Base-by-base conservation (phyloP, 805 yeast genomes). In the Starmerella davenportii region DNA sequence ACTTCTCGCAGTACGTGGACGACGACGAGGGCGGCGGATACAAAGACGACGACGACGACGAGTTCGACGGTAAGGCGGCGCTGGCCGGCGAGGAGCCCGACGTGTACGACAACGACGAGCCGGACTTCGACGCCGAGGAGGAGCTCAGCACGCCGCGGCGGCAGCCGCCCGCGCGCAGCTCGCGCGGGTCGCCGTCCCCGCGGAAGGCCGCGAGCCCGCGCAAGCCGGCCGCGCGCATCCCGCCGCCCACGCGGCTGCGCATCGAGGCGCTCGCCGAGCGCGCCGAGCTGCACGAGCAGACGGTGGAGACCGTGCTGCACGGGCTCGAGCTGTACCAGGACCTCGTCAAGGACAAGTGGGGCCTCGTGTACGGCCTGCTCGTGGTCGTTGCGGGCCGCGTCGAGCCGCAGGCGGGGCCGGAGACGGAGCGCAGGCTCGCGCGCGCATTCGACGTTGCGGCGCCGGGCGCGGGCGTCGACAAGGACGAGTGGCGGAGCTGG, bases 271-370 rank as follows among this genome's bases (percentile, higher is more conserved):
- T 48, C 9, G 45, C 38, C 24, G 37, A 11, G 9, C 30, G 29
- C 7, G 35, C 44, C 39, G 46, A 39, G 3, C 39, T 49, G 7
- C 28, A 30, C 15, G 13, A 23, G 2, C 14, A 23, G 15, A 44
- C 49, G 1, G 31, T 36, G 2, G 40, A 42, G 7, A 46, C 51
- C 5, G 49, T 57, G 8, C 38, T 42, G 5, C 42, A 44, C 11
- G 58, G 57, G 2, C 55, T 47, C 39, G 37, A 34, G 25, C 51
- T 48, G 37, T 57, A 52, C 45, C 34, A 39, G 14, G 50, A 47
- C 16, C 48, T 57, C 17, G 61, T 56, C 9, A 55, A 52, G 29
- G 62, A 58, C 34, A 33, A 48, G 13, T 57, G 61, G 61, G 60
- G 57, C 1, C 44, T 58, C 19, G 39, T 56, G 27, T 44, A 54